Evolutionary conservation across 106 monocot genomes (phyloP).

Genomic region (Acorus calamus): DNA sequence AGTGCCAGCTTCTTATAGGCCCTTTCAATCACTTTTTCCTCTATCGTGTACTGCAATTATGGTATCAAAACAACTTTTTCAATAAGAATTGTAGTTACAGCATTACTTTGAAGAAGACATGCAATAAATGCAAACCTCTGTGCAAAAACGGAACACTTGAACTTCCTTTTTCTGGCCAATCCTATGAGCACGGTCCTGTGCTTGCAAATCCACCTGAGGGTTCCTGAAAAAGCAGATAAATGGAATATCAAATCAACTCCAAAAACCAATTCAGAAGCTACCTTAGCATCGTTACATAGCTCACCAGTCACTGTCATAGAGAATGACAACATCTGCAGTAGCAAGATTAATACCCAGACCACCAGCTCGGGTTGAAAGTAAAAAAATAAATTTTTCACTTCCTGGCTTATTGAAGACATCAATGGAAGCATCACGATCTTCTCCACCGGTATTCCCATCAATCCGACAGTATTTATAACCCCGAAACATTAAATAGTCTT

Average conservation of each 20-base stretch:
- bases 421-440: conserved; percentile 90
- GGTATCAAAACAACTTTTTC: not conserved
- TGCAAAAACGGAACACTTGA: conserved; percentile 93
- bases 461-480: conserved; percentile 80
- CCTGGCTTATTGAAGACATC: conserved; percentile 76
- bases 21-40: conserved; percentile 97
- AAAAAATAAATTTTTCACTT: conserved; percentile 81
- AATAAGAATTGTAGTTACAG: too few species aligned
- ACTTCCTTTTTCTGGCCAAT: conserved; percentile 99
- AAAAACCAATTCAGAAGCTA: too few species aligned
- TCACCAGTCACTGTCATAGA: conserved; percentile 90
- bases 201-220: conserved; percentile 93
- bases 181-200: conserved; percentile 92
- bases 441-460: conserved; percentile 93
- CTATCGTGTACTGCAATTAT: conserved; percentile 78
- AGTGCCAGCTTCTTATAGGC: conserved; percentile 99
- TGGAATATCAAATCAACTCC: not conserved
- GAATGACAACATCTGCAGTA: conserved; percentile 93
- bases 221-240: conserved; percentile 39
- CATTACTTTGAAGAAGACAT: too few species aligned
- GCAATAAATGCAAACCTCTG: conserved; percentile 40
- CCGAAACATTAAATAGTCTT: conserved; percentile 78
- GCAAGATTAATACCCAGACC: conserved; percentile 92
- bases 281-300: too few species aligned
- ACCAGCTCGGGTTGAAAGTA: conserved; percentile 91